phyloP scores from a whole-genome alignment of 1,284 basidiomycete genomes.

The Cutaneotrichosporon sp. region DNA sequence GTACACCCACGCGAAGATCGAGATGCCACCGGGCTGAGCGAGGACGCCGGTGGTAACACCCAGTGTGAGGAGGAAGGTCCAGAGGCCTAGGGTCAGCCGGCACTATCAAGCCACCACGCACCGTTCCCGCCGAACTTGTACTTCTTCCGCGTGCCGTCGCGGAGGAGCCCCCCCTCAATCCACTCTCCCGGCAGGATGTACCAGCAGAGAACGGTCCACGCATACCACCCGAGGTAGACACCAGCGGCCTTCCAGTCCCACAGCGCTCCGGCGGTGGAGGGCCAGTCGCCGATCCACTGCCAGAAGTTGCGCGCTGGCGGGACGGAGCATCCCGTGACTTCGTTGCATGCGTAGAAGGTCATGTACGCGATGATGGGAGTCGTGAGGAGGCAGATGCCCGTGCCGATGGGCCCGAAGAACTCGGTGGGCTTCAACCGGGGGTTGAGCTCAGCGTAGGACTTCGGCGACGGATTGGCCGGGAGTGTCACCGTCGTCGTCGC shows the following conservation, averaged over 20 bases:
- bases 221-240: conserved; percentile 85
- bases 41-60: conserved; percentile 66
- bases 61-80: conserved; percentile 74
- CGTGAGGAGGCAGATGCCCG: conserved; percentile 63
- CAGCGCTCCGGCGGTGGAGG: conserved; percentile 51
- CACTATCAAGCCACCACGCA: conserved; percentile 45
- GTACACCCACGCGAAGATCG: conserved; percentile 81
- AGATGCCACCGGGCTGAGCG: conserved; percentile 62
- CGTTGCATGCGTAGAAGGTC: conserved; percentile 81
- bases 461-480: conserved; percentile 28
- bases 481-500: conserved; percentile 43
- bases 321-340: conserved; percentile 60
- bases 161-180: conserved; percentile 70
- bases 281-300: conserved; percentile 26
- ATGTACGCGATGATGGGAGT: conserved; percentile 72
- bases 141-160: conserved; percentile 69
- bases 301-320: conserved; percentile 34
- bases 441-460: conserved; percentile 48
- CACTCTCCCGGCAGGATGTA: conserved; percentile 76
- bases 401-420: conserved; percentile 80
- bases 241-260: conserved; percentile 73
- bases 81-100: conserved; percentile 63
- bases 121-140: conserved; percentile 99
- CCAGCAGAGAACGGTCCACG: conserved; percentile 80
- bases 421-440: conserved; percentile 61